Conservation (phyloP, 148 eudicot genomes). For the Rhododendron molle region DNA sequence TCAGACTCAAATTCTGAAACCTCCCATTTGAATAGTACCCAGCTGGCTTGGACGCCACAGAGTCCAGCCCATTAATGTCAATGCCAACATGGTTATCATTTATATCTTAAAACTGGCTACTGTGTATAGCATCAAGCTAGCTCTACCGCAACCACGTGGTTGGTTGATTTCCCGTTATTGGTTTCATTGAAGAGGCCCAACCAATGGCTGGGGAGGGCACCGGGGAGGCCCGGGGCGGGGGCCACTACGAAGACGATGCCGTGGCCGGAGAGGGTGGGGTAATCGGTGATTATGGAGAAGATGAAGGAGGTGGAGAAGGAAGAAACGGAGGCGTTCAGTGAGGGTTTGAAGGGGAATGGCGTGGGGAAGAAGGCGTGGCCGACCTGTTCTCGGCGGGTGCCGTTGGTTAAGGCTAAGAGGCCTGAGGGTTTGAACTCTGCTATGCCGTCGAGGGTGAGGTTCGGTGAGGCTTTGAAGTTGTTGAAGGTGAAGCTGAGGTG, state of each 20-base stretch:
- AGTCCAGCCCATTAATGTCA: constrained; percentile 31
- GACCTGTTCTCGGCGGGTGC: constrained; percentile 23
- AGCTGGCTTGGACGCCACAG: constrained; percentile 25
- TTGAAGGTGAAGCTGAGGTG: constrained; percentile 30
- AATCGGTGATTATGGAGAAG: constrained; percentile 44
- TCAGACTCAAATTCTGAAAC: constrained; percentile 25
- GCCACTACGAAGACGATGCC: constrained; percentile 52
- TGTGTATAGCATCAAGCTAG: constrained; percentile 34
- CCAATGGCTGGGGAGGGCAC: constrained; percentile 18
- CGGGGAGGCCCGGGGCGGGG: constrained; percentile 30
- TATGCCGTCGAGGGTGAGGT: constrained; percentile 42
- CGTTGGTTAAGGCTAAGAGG: constrained; percentile 44
- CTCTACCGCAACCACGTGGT: constrained; percentile 35
- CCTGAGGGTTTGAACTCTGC: constrained; percentile 35
- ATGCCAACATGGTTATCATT: constrained; percentile 50
- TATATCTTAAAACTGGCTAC: constrained; percentile 24
- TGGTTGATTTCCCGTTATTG: constrained; percentile 20
- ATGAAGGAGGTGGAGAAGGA: constrained; percentile 60
- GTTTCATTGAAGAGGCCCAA: constrained; percentile 23
- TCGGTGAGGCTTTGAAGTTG: constrained; percentile 28
- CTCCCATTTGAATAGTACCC: constrained; percentile 23
- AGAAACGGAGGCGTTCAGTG: constrained; percentile 15
- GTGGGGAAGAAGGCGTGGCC: constrained; percentile 50
- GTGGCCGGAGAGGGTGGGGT: constrained; percentile 35
- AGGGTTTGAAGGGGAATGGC: constrained; percentile 43